Evolutionary conservation across 305 asterid species (phyloP).

Genomic region (Ilex paraguariensis): DNA sequence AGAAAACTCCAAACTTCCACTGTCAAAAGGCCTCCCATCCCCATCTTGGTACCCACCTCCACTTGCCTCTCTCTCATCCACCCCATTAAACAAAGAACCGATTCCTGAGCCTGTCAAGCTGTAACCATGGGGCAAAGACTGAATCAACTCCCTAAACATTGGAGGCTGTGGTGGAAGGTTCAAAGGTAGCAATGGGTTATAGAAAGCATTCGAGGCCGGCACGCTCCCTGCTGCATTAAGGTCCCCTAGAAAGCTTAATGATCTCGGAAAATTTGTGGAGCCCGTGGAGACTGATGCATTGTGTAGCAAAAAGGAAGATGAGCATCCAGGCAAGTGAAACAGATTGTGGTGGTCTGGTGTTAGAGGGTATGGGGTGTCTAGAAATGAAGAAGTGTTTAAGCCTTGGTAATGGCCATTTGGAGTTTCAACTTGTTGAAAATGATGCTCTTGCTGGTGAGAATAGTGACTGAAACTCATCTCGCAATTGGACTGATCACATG

Average conservation of each 20-base stretch:
- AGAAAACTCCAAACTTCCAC: no score
- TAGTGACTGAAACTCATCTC: constrained; percentile 13
- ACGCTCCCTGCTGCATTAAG: no score
- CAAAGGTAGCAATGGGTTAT: constrained; percentile 67
- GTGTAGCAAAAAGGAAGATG: constrained; percentile 38
- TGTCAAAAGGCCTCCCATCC: no score
- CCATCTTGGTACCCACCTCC: constrained; percentile 10
- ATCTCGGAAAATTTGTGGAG: constrained; percentile 43
- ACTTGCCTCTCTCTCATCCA: constrained; percentile 37
- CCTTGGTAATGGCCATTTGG: constrained; percentile 16
- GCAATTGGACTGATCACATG: constrained; percentile 32
- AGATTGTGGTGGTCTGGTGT: constrained; percentile 56
- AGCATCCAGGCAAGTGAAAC: constrained; percentile 49
- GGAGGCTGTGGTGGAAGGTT: constrained; percentile 20
- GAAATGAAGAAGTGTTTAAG: constrained; percentile 12
- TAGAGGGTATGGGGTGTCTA: constrained; percentile 27
- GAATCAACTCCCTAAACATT: no score
- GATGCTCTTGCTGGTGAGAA: constrained; percentile 3
- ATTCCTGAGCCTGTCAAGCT: constrained; percentile 19
- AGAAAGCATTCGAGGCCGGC: constrained; percentile 20
- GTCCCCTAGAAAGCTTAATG: constrained; percentile 30
- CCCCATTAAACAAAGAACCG: constrained; percentile 46
- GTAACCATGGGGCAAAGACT: no score
- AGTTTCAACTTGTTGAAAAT: constrained; percentile 16
- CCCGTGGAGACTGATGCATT: constrained; percentile 31